phyloP scores from a whole-genome alignment of 2,329 filamentous ascomycete species.

The Cercospora zeina region DNA sequence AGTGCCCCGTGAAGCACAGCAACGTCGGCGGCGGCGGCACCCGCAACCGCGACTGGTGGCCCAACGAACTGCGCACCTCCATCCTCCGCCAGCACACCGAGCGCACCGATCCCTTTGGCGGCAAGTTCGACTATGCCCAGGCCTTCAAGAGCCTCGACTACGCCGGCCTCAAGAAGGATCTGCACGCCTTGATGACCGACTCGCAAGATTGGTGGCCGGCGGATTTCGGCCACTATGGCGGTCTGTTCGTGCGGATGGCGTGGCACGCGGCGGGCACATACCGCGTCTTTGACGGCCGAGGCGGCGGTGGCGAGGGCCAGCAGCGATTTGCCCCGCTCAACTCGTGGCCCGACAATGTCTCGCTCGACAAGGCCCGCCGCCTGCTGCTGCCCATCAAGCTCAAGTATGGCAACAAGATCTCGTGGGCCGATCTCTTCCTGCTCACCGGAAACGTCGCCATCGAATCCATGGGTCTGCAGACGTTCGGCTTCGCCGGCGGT shows the following conservation, averaged over 20 bases:
- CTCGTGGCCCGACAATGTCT: slow-evolving; percentile 78
- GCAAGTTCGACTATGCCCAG: slow-evolving; percentile 67
- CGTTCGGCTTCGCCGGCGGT: slow-evolving; percentile 72
- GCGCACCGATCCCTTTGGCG: slow-evolving; percentile 62
- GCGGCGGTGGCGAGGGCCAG: slow-evolving; percentile 69
- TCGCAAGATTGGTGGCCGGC: slow-evolving; percentile 81
- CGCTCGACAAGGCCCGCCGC: slow-evolving; percentile 76
- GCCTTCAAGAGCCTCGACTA: slow-evolving; percentile 75
- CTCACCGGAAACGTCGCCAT: slow-evolving; percentile 75
- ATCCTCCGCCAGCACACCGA: slow-evolving; percentile 71
- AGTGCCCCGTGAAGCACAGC: slow-evolving; percentile 39
- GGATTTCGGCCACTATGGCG: slow-evolving; percentile 78
- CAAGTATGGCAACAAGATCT: slow-evolving; percentile 81
- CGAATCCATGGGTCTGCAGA: slow-evolving; percentile 73
- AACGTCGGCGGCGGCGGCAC: slow-evolving; percentile 56
- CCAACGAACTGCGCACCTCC: slow-evolving; percentile 65
- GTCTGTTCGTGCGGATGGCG: slow-evolving; percentile 76
- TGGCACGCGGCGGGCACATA: slow-evolving; percentile 82
- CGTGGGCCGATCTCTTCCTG: slow-evolving; percentile 72
- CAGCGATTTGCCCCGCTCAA: slow-evolving; percentile 80
- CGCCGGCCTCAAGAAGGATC: slow-evolving; percentile 70
- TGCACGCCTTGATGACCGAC: slow-evolving; percentile 70
- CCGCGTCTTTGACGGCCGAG: slow-evolving; percentile 71
- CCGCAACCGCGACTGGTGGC: slow-evolving; percentile 73
- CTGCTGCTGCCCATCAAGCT: slow-evolving; percentile 81